Evolutionary conservation across 2,329 filamentous ascomycete species (phyloP).

Genomic region (Calonectria henricotiae): DNA sequence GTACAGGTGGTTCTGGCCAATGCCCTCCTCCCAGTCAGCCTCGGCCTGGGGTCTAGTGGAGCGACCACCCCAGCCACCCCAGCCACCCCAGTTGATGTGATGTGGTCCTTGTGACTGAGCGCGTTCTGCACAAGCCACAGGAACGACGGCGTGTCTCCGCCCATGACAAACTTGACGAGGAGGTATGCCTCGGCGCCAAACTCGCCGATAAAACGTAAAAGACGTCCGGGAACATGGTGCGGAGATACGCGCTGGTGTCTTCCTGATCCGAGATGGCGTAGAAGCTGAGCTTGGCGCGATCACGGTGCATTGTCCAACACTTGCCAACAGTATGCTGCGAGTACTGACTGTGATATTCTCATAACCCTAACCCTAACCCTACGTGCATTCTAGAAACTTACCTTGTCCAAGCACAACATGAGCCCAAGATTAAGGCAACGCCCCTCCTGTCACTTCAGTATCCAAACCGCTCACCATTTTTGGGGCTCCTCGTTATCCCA

Average conservation of each 20-base stretch:
- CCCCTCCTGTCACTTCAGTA: conserved; percentile 27
- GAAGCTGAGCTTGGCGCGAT: conserved; percentile 62
- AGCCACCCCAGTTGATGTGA: conserved; percentile 64
- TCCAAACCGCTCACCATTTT: conserved; percentile 45
- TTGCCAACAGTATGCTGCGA: too few species aligned
- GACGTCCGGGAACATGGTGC: conserved; percentile 67
- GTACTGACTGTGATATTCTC: too few species aligned
- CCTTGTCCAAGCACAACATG: background rate
- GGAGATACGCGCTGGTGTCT: conserved; percentile 71
- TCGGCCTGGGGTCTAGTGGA: conserved; percentile 56
- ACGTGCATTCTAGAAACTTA: background rate
- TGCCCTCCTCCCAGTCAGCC: conserved; percentile 46
- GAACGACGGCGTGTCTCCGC: conserved; percentile 67
- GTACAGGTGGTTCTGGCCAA: conserved; percentile 39
- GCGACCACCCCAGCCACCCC: conserved; percentile 69
- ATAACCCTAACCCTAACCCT: background rate
- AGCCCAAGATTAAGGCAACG: too few species aligned
- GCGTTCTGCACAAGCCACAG: conserved; percentile 57
- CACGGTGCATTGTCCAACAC: too few species aligned
- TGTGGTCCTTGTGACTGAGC: conserved; percentile 63
- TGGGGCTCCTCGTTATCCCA: conserved; percentile 39
- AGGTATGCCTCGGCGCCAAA: conserved; percentile 62
- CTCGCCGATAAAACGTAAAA: conserved; percentile 68
- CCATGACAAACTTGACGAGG: conserved; percentile 65
- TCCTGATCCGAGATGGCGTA: conserved; percentile 75